These are phyloP conservation scores for Neostapfia colusana DNA, from an alignment of 176 grass and related monocot species.

Conservation along the genomic window DNA sequence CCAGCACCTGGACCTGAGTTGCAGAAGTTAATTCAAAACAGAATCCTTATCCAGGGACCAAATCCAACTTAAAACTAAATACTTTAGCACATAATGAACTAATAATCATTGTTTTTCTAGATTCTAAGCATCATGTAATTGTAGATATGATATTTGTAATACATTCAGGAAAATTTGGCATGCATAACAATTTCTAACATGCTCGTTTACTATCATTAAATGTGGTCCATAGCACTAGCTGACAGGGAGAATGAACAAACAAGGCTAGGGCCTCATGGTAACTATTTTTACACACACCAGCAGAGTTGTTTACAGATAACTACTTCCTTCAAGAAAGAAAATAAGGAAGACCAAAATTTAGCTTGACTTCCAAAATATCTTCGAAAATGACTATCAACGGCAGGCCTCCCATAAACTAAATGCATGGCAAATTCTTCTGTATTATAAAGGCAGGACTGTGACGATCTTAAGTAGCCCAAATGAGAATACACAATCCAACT, in stretches of 20 bases:
- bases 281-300: not conserved
- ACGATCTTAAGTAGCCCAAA: not conserved
- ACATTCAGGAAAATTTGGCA: slow-evolving; percentile 8
- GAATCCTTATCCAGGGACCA: not conserved
- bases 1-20: slow-evolving; percentile 33
- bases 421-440: not conserved
- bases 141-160: not conserved
- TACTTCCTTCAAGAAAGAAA: not conserved
- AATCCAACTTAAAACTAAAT: not conserved
- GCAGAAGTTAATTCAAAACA: slow-evolving; percentile 1
- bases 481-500: not conserved
- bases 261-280: not conserved
- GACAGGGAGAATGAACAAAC: not conserved
- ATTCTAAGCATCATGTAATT: not conserved
- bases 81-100: not conserved
- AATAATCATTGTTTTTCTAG: not conserved
- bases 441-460: not conserved
- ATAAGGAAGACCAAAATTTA: not conserved
- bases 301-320: not conserved
- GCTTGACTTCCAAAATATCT: not conserved
- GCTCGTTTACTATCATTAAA: not conserved
- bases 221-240: not conserved
- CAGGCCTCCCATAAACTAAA: not conserved
- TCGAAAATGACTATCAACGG: not conserved
- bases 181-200: not conserved